phyloP scores from a whole-genome alignment of 2,329 filamentous ascomycete species.

The Fulvia fulva region DNA sequence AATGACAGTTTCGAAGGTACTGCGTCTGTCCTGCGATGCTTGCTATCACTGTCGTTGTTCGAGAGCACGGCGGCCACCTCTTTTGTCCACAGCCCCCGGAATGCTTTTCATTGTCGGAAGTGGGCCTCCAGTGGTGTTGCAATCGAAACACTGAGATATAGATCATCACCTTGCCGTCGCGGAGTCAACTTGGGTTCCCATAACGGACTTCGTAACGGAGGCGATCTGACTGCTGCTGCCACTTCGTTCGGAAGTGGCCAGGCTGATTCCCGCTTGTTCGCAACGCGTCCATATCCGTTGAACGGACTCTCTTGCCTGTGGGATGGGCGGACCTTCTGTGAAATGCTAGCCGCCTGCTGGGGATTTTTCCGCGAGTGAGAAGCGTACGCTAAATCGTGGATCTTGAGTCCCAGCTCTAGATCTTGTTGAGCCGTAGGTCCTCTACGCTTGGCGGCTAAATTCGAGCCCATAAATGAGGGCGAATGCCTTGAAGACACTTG shows the following conservation, averaged over 20 bases:
- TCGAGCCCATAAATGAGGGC: constrained; percentile 25
- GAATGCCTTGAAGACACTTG: constrained; percentile 3
- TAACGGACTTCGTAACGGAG: constrained; percentile 40
- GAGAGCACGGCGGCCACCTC: too few species aligned
- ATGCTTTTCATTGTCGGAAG: constrained; percentile 5
- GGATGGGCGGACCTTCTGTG: not conserved
- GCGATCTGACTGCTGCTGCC: constrained; percentile 6
- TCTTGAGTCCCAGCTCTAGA: constrained; percentile 35
- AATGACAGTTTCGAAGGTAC: too few species aligned
- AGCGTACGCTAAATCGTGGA: constrained; percentile 23
- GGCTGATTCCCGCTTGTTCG: constrained; percentile 10
- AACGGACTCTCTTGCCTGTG: constrained; percentile 24
- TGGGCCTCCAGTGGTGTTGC: constrained; percentile 21
- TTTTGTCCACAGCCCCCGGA: too few species aligned
- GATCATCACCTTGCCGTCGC: constrained; percentile 61
- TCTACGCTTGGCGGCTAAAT: constrained; percentile 37
- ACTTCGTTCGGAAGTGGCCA: constrained; percentile 9
- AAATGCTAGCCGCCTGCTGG: not conserved
- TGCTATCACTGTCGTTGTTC: too few species aligned
- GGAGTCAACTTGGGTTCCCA: constrained; percentile 66
- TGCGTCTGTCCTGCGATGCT: too few species aligned
- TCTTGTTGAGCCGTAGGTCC: constrained; percentile 34
- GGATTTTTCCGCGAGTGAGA: constrained; percentile 12
- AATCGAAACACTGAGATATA: constrained; percentile 48
- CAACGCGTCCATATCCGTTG: constrained; percentile 28